Evolutionary conservation across 75 land plant species (phyloP), one percentile per base, ranked within the genome.

Genomic region (Picea sitchensis): DNA sequence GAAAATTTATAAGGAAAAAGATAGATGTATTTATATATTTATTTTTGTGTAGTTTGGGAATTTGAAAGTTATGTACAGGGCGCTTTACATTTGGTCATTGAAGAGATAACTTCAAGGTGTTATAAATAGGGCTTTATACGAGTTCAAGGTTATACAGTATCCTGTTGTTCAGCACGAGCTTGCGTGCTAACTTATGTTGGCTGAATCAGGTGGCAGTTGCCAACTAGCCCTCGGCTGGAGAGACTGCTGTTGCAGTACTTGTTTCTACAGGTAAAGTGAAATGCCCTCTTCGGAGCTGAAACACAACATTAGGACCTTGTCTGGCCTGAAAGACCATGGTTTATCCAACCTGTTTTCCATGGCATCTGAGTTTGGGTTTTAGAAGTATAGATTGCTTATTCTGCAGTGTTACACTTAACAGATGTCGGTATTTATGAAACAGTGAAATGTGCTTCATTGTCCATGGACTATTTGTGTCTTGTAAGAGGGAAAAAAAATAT

Each of bases 171-270:
- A 69, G 51, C 73, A 38, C 51, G 51, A 69, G n/a, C 41, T 69
- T 69, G 73, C 73, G 21, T 69, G 73, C 2, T 69, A 69, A 69
- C 21, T 69, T 69, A n/a, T 69, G 12, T 69, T 69, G 73, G 73
- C 9, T 69, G 73, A 69, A 69, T 69, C n/a, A 69, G 73, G 73
- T 69, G 73, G 73, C 51, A 69, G 73, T 69, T 69, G 51, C 73
- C 73, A 69, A 47, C 23, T 69, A 38, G 73, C 30, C 47, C 51
- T 69, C 12, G 30, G 21, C 51, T 69, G 18, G 34, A 69, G 47
- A 69, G 73, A 69, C 73, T 69, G 21, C 15, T 47, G 21, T 36
- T 69, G 73, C 51, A 41, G n/a, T 41, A 21, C 21, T 69, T 68
- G 32, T 68, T 68, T 68, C 72, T 68, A 68, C 72, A 68, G 44